phyloP scores from a whole-genome alignment of 169 alveolate genomes.

The Cryptosporidium sp. region DNA sequence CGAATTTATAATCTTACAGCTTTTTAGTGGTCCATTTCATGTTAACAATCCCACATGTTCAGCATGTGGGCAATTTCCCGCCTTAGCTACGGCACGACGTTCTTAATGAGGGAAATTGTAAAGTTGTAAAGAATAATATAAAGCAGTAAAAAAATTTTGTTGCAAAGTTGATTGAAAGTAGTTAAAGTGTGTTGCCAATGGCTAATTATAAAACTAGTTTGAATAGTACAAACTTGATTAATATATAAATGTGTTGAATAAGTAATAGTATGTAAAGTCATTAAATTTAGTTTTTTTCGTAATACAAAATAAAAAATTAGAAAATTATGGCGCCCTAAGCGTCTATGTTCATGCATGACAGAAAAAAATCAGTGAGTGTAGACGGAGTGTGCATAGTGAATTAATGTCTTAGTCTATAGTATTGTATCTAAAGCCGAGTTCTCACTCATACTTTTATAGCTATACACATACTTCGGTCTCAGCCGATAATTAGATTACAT shows the following conservation, averaged over 20 bases:
- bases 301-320: background rate
- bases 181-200: background rate
- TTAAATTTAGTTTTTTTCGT: too few relatives aligned
- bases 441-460: background rate
- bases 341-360: conserved; percentile 52
- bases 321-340: conserved; percentile 47
- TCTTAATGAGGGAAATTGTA: conserved; percentile 21
- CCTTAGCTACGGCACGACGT: conserved; percentile 73
- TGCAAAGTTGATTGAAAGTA: background rate
- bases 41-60: conserved; percentile 63
- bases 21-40: background rate
- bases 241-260: background rate
- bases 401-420: conserved; percentile 32
- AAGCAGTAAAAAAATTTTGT: too few relatives aligned
- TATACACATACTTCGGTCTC: conserved; percentile 34
- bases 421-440: background rate
- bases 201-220: too few relatives aligned
- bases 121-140: background rate
- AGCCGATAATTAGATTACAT: background rate
- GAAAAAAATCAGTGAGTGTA: conserved; percentile 20
- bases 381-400: conserved; percentile 71
- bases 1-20: background rate
- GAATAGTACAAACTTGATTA: background rate
- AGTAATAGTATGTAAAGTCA: too few relatives aligned
- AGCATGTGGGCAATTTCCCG: conserved; percentile 72